These are phyloP conservation scores for Podospora pseudoanserina DNA, from an alignment of 495 filamentous ascomycete genomes.

Conservation along the genomic window DNA sequence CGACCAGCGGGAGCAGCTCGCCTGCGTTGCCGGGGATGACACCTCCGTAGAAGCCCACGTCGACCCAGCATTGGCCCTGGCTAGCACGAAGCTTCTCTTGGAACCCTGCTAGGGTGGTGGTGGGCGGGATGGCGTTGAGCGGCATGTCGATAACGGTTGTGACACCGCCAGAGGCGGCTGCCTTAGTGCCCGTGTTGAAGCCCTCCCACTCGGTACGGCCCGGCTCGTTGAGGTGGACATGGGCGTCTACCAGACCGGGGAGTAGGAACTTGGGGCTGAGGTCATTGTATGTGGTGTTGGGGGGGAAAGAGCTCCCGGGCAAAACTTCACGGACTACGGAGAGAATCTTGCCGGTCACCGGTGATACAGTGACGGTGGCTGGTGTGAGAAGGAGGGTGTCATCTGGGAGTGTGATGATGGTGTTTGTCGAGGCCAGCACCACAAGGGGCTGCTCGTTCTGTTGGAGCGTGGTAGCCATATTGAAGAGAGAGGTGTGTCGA, in stretches of 20 bases:
- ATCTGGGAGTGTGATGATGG: conserved; percentile 68
- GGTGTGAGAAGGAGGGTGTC: conserved; percentile 51
- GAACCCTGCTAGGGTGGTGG: conserved; percentile 80
- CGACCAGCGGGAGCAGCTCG: conserved; percentile 75
- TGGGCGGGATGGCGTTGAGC: conserved; percentile 93
- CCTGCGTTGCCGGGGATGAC: conserved; percentile 85
- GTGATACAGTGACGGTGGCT: conserved; percentile 76
- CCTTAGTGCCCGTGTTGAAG: conserved; percentile 88
- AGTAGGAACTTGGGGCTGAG: conserved; percentile 84
- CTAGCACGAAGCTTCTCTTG: conserved; percentile 83
- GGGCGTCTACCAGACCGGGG: conserved; percentile 91
- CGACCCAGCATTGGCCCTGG: conserved; percentile 91
- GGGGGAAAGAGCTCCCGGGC: conserved; percentile 66
- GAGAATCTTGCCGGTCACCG: conserved; percentile 76
- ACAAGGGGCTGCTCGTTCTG: conserved; percentile 27
- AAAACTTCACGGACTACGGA: conserved; percentile 71
- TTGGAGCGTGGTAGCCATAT: conserved; percentile 11
- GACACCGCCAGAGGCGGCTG: conserved; percentile 92
- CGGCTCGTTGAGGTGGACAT: conserved; percentile 97
- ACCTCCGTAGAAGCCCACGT: conserved; percentile 97
- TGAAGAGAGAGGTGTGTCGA: conserved; percentile 14
- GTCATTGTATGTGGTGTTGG: conserved; percentile 69
- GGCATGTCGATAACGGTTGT: conserved; percentile 99
- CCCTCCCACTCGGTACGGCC: conserved; percentile 98
- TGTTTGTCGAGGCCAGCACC: conserved; percentile 79